phyloP scores from a whole-genome alignment of 2,329 filamentous ascomycete species.

The Calonectria hawksworthii region DNA sequence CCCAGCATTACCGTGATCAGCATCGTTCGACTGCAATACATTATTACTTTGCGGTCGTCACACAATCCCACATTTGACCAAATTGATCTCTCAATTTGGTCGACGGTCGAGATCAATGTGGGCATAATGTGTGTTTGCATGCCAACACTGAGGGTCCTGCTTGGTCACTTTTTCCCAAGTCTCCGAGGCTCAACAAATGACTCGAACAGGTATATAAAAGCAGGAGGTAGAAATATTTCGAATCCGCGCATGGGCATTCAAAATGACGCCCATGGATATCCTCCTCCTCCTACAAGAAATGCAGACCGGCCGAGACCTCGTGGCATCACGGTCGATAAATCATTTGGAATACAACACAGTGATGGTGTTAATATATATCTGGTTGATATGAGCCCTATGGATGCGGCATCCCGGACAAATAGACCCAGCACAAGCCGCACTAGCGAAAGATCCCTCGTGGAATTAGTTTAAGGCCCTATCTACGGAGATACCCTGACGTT shows the following conservation, averaged over 20 bases:
- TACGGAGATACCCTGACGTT: not conserved
- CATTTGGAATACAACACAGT: not conserved
- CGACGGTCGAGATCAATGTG: constrained; percentile 51
- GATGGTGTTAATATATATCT: not conserved
- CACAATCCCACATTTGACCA: constrained; percentile 49
- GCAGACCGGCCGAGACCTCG: not conserved
- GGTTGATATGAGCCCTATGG: not conserved
- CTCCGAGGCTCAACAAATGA: constrained; percentile 8
- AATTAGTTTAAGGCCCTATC: not conserved
- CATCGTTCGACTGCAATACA: constrained; percentile 46
- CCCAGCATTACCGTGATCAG: constrained; percentile 48
- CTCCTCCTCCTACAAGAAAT: not conserved
- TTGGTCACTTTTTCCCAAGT: constrained; percentile 46
- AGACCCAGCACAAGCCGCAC: not conserved
- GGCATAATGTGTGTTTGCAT: constrained; percentile 54
- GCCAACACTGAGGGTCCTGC: constrained; percentile 47
- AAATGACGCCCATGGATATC: not conserved
- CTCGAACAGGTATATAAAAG: not conserved
- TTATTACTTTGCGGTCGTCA: constrained; percentile 45
- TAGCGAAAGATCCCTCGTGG: not conserved
- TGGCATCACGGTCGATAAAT: not conserved
- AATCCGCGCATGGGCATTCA: not conserved
- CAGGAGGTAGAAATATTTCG: not conserved
- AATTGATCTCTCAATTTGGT: constrained; percentile 49
- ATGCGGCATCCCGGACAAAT: not conserved